Percentiles rank a stretch among this genome's conserved stretches.
These are phyloP conservation scores for Actinomortierella wolfii DNA, from an alignment of 371 early-diverging fungal species.

Conservation along the genomic window DNA sequence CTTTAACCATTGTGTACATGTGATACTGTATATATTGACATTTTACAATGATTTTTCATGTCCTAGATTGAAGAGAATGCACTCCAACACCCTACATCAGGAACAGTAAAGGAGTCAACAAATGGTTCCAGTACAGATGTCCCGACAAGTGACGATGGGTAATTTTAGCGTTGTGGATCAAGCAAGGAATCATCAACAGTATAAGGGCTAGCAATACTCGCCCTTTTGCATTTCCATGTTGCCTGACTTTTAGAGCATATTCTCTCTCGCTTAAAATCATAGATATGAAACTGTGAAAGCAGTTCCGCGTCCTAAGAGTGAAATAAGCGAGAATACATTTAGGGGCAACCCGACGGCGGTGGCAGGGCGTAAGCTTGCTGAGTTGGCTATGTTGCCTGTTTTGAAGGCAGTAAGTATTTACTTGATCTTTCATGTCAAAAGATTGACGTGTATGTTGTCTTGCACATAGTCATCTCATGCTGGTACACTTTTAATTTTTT, in stretches of 20 bases:
- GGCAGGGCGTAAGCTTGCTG: conserved; percentile 31
- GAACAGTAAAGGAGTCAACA: too few relatives aligned
- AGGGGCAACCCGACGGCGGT: conserved; percentile 30
- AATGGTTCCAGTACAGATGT: too few relatives aligned
- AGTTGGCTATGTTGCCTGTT: conserved; percentile 27
- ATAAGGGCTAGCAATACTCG: too few relatives aligned
- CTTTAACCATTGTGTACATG: too few relatives aligned
- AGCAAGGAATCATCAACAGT: too few relatives aligned
- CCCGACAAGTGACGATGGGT: conserved; percentile 34
- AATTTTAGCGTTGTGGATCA: conserved; percentile 1
- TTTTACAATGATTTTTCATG: too few relatives aligned
- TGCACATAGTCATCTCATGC: background rate
- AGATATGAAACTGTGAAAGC: conserved; percentile 43
- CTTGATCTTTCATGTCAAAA: background rate
- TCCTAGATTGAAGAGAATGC: too few relatives aligned
- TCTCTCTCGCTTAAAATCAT: background rate
- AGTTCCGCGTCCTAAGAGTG: conserved; percentile 21
- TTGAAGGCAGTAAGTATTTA: conserved; percentile 29
- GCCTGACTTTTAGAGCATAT: too few relatives aligned
- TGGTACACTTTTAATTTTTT: conserved; percentile 10
- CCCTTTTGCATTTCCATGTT: too few relatives aligned
- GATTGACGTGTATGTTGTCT: background rate
- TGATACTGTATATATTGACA: too few relatives aligned
- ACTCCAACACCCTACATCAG: too few relatives aligned
- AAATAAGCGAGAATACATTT: conserved; percentile 21